Conservation (phyloP, 306 rosid genomes). For the Trichosanthes truncata region DNA sequence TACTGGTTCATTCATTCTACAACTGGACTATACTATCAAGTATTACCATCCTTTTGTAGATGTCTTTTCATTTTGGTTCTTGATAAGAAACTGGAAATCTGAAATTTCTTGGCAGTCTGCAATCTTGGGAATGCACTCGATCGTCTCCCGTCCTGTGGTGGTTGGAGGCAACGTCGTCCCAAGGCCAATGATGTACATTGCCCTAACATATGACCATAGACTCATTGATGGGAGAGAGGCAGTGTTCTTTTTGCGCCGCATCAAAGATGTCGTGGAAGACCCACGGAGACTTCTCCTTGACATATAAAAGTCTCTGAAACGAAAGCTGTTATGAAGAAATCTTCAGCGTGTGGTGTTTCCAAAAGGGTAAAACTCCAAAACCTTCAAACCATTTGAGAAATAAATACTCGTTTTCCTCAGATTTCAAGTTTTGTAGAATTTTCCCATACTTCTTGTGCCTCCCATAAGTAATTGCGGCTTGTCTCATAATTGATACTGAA, state of each 20-base stretch:
- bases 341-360: constrained; percentile 3
- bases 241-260: constrained; percentile 65
- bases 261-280: constrained; percentile 70
- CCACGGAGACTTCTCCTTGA: constrained; percentile 73
- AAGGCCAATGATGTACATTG: constrained; percentile 73
- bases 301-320: constrained; percentile 25
- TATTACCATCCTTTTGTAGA: not conserved
- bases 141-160: constrained; percentile 55
- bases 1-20: not conserved
- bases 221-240: constrained; percentile 93
- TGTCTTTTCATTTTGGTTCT: not conserved
- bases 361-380: constrained; percentile 4
- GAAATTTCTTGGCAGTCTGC: constrained; percentile 49
- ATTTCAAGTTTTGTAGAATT: constrained; percentile 21
- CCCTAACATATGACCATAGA: constrained; percentile 79
- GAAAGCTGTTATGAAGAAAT: not conserved
- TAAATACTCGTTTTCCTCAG: constrained; percentile 7
- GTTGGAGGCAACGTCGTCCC: constrained; percentile 60
- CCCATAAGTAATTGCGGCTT: constrained; percentile 3
- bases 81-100: not conserved
- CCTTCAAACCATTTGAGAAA: constrained; percentile 11
- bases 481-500: constrained; percentile 2
- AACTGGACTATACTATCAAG: not conserved
- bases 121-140: constrained; percentile 87
- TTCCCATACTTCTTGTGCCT: not conserved